Percentiles rank a stretch among this genome's conserved stretches.
These are phyloP conservation scores for Aspergillus pseudoterreus DNA, from an alignment of 2,329 filamentous ascomycete genomes.

Conservation along the genomic window DNA sequence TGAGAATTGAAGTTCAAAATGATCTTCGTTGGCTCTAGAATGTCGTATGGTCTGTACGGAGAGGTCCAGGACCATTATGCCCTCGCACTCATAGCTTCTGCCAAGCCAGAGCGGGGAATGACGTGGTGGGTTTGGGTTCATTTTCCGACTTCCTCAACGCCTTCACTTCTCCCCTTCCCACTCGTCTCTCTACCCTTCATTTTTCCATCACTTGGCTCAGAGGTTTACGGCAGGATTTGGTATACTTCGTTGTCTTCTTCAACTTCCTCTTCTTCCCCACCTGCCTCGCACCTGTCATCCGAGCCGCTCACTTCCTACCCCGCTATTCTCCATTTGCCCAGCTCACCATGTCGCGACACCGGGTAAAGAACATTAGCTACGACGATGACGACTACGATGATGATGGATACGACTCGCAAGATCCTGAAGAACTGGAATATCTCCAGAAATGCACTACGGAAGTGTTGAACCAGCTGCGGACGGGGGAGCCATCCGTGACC, in stretches of 20 bases:
- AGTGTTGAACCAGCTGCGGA: slow-evolving; percentile 64
- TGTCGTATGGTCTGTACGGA: background rate
- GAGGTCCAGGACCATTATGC: too few relatives aligned
- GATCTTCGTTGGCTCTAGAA: background rate
- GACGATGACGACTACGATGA: slow-evolving; percentile 41
- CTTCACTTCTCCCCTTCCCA: background rate
- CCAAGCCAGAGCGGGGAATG: slow-evolving; percentile 24
- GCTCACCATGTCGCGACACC: slow-evolving; percentile 42
- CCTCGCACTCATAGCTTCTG: background rate
- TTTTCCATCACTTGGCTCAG: background rate
- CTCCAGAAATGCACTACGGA: slow-evolving; percentile 65
- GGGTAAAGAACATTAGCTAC: slow-evolving; percentile 42
- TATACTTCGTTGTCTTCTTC: background rate
- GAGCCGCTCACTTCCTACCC: slow-evolving; percentile 1
- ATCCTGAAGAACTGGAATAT: slow-evolving; percentile 47
- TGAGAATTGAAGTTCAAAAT: background rate
- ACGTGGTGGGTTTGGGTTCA: slow-evolving; percentile 22
- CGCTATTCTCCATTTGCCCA: slow-evolving; percentile 4
- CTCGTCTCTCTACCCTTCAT: background rate
- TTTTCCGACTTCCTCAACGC: slow-evolving; percentile 2
- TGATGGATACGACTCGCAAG: slow-evolving; percentile 39
- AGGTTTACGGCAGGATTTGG: too few relatives aligned
- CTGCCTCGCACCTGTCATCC: background rate
- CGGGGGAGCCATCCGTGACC: slow-evolving; percentile 55
- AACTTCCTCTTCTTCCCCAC: background rate